phyloP scores from a whole-genome alignment of 352 stramenopile genomes.

The Pythium grandisporangium region DNA sequence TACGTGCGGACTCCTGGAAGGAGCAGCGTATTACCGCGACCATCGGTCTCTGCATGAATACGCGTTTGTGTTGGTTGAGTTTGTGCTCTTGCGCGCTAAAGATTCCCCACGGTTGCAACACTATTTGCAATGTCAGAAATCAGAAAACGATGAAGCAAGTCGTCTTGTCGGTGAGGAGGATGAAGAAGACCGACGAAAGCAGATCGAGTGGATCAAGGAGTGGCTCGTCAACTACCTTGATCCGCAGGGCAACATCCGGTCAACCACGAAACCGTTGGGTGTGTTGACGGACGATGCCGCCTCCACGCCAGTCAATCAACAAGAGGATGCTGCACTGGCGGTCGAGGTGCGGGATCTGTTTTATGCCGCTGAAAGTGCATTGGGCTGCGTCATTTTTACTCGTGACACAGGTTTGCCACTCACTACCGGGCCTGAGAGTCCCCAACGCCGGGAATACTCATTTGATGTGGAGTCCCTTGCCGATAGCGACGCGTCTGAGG shows the following conservation, averaged over 20 bases:
- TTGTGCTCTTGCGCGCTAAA: conserved; percentile 23
- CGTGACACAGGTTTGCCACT: too few species aligned
- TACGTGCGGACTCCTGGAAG: conserved; percentile 41
- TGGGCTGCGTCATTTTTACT: conserved; percentile 10
- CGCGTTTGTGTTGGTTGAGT: conserved; percentile 42
- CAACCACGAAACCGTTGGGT: not conserved
- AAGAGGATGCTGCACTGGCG: conserved; percentile 4
- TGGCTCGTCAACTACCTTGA: conserved; percentile 43
- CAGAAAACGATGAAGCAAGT: too few species aligned
- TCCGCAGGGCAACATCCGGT: conserved; percentile 7
- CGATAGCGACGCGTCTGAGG: not conserved
- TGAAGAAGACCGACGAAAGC: conserved; percentile 16
- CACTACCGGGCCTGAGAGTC: too few species aligned
- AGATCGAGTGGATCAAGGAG: conserved; percentile 34
- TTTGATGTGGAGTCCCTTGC: not conserved
- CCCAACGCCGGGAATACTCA: too few species aligned
- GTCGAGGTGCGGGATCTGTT: conserved; percentile 11
- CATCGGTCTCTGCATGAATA: conserved; percentile 31
- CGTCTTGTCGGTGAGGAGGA: too few species aligned
- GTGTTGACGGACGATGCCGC: not conserved
- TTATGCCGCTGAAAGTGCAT: conserved; percentile 9
- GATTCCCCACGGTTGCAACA: conserved; percentile 20
- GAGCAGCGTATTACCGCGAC: conserved; percentile 51
- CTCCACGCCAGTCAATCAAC: not conserved
- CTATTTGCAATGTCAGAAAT: conserved; percentile 36